These are phyloP conservation scores for Spathaspora jeffriesii DNA, from an alignment of 1,139 yeast species.

Conservation along the genomic window DNA sequence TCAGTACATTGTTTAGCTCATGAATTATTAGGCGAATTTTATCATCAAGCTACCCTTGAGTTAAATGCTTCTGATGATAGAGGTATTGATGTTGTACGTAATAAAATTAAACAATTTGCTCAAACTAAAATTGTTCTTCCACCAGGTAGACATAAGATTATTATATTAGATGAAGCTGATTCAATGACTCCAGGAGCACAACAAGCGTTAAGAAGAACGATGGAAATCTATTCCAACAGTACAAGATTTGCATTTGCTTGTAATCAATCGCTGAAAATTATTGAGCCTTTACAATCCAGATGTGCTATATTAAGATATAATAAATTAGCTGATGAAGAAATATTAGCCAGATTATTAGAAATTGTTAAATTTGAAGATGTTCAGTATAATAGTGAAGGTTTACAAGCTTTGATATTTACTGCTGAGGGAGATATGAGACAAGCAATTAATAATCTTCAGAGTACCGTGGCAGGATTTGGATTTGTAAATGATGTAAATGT, in stretches of 20 bases:
- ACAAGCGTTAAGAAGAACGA: conserved; percentile 94
- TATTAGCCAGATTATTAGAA: conserved; percentile 73
- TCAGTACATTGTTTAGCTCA: conserved; percentile 89
- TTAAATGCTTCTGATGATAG: conserved; percentile 56
- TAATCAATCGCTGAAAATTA: conserved; percentile 90
- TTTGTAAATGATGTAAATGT: conserved; percentile 90
- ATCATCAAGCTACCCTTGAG: conserved; percentile 85
- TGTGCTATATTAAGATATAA: conserved; percentile 92
- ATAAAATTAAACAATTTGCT: conserved; percentile 50
- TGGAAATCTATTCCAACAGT: conserved; percentile 93
- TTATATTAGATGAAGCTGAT: conserved; percentile 94
- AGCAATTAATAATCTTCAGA: conserved; percentile 90
- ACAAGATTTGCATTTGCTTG: conserved; percentile 98
- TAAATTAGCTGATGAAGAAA: conserved; percentile 82
- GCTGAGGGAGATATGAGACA: conserved; percentile 99
- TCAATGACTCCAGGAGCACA: conserved; percentile 99
- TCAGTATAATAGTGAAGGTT: conserved; percentile 84
- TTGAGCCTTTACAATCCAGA: conserved; percentile 95
- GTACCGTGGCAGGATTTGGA: conserved; percentile 93
- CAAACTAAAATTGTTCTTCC: conserved; percentile 75
- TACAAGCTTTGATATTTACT: conserved; percentile 91
- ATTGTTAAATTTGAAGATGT: conserved; percentile 72
- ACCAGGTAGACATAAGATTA: conserved; percentile 72
- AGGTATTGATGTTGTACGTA: conserved; percentile 51
- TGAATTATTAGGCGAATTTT: conserved; percentile 74